Conservation (phyloP, 352 stramenopile species). For the Pythium pyrilobum region DNA sequence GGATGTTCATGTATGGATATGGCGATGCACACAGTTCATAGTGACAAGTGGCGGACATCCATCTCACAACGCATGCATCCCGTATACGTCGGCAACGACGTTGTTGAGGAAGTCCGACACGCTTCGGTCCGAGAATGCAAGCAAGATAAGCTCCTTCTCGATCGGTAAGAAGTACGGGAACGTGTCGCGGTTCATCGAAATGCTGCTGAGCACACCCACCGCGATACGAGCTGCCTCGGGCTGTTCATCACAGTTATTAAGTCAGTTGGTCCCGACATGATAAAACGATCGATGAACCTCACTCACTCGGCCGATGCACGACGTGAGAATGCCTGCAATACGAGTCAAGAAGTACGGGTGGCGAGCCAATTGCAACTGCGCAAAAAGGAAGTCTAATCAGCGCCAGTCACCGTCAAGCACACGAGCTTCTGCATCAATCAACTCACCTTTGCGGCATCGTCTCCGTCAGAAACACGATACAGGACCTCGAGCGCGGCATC, state of each 20-base stretch:
- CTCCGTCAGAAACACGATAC: constrained; percentile 60
- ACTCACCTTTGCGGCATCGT: constrained; percentile 49
- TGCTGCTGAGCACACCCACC: constrained; percentile 61
- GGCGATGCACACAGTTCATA: not conserved
- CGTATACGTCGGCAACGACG: constrained; percentile 73
- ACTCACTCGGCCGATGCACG: constrained; percentile 67
- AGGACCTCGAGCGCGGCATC: constrained; percentile 70
- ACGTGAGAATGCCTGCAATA: constrained; percentile 47
- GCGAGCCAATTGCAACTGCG: constrained; percentile 53
- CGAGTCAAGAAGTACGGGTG: constrained; percentile 61
- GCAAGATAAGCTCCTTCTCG: constrained; percentile 67
- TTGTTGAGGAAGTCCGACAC: constrained; percentile 80
- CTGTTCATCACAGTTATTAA: constrained; percentile 19
- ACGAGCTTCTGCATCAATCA: not conserved
- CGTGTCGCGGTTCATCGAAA: constrained; percentile 72
- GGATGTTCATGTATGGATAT: not conserved
- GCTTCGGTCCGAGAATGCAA: constrained; percentile 69
- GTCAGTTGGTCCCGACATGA: not conserved
- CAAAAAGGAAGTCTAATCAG: not conserved
- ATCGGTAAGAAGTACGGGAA: constrained; percentile 78
- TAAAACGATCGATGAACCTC: not conserved
- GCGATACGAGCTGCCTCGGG: constrained; percentile 71
- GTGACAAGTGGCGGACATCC: no score
- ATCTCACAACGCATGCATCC: constrained; percentile 74
- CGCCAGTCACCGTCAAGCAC: not conserved